Evolutionary conservation across 352 stramenopile genomes (phyloP).

Genomic region (Globisporangium cylindrosporum): DNA sequence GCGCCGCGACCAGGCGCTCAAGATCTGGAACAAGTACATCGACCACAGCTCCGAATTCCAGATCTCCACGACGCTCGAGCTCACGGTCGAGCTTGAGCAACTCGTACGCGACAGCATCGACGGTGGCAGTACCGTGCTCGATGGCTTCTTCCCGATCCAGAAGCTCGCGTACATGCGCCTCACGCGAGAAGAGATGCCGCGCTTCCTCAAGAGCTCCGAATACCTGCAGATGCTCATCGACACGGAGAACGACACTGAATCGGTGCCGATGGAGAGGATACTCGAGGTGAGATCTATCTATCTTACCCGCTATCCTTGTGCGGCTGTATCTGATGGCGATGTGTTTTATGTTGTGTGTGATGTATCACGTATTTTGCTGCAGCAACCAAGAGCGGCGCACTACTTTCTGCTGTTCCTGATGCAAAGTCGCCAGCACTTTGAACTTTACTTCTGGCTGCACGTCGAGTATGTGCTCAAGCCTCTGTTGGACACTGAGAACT

Average conservation of each 20-base stretch:
- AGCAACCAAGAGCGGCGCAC: constrained; percentile 74
- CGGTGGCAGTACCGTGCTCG: constrained; percentile 38
- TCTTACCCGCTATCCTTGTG: not conserved
- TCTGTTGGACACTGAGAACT: constrained; percentile 43
- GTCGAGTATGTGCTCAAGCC: constrained; percentile 85
- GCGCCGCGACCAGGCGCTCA: constrained; percentile 63
- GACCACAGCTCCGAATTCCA: constrained; percentile 77
- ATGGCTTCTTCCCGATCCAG: constrained; percentile 82
- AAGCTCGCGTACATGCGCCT: constrained; percentile 84
- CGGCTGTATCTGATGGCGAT: not conserved
- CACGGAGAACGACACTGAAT: constrained; percentile 70
- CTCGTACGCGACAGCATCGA: constrained; percentile 74
- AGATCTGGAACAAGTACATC: constrained; percentile 89
- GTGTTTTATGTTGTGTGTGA: not conserved
- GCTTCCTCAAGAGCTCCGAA: constrained; percentile 81
- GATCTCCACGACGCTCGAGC: constrained; percentile 77
- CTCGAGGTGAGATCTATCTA: constrained; percentile 38
- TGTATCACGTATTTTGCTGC: not conserved
- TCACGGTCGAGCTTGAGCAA: constrained; percentile 72
- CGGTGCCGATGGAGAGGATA: constrained; percentile 78
- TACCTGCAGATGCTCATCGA: constrained; percentile 85
- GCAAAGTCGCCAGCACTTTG: constrained; percentile 85
- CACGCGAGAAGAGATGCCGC: constrained; percentile 75
- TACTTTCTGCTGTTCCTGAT: constrained; percentile 88
- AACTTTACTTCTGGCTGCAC: constrained; percentile 87